Evolutionary conservation across 495 filamentous ascomycete genomes (phyloP), one percentile per base, ranked within the genome.

Genomic region (Daldinia childiae): DNA sequence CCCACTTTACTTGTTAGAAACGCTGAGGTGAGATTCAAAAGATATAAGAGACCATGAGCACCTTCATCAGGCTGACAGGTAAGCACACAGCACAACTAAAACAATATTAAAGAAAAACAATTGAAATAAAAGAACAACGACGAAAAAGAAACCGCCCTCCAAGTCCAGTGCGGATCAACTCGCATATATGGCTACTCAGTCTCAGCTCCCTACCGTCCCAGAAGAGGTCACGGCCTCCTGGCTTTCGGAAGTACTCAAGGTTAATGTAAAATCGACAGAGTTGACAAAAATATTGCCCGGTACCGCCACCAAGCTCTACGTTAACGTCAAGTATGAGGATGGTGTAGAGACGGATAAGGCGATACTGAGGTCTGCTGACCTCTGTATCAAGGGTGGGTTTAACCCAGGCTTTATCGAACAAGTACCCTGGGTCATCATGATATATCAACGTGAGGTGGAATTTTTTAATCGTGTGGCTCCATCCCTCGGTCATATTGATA

Each of bases 321-420:
- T 73, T 27, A 67, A 62, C 43, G 64, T 78, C 21, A 50, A 68
- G 19, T 78, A 78, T 24, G 74, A 72, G 15, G 63, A 54, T 48
- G 57, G 27, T 38, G 24, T 26, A 19, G 56, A 54, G 7, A 19
- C 32, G 0, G 54, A 58, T 30, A 34, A 29, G 39, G 27, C 50
- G 24, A 17, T 19, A 17, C 17, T 30, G 36, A 54, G 48, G 17
- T 62, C 67, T 24, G 45, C 61, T n/a, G n/a, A 76, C 38, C 38
- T 78, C 66, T 78, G 76, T 58, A 59, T 78, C 51, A 78, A 78
- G 57, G 76, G 74, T 11, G 74, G 73, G 12, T 78, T 78, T 19
- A 66, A 70, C 64, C 74, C 76, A 48, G 58, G 50, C 24, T 68
- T 77, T 58, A 32, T 72, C 32, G 55, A 69, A 19, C 45, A 63